Evolutionary conservation across 192 early-diverging fungal genomes (phyloP), one percentile per base, ranked within the genome.

Genomic region (Spizellomyces punctatus): DNA sequence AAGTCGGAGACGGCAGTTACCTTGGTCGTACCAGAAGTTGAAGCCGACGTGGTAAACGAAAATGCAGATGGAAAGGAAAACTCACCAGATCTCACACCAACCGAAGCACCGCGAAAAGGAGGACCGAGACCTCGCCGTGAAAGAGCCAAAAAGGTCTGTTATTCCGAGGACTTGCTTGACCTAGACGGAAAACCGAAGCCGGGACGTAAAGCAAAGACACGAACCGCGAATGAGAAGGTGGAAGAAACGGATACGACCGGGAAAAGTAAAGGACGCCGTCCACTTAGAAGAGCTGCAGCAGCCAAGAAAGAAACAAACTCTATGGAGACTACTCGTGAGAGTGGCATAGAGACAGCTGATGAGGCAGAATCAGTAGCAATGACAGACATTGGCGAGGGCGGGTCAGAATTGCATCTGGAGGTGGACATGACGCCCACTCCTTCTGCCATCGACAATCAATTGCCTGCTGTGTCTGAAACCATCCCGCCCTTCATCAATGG

Each of bases 161-260:
- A 73, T 73, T 57, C 72, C 7, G 72, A 73, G 58, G 64, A 73
- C 45, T 19, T 21, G 14, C 19, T 73, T 10, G 72, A 73, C 50
- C 52, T 66, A 19, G 72, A 73, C 50, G 72, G 72, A 14, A 73
- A 73, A 44, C 72, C 72, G 5, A 55, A 48, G 6, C 48, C 58
- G 41, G 16, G 43, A 41, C 59, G 54, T 14, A 42, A 61, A 9
- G 16, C 16, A 41, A 42, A 41, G 36, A 27, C 5, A 17, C 22
- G 14, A 61, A 41, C 59, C 6, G 14, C 22, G 36, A 19, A 61
- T 17, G n/a, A 54, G 14, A 41, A 27, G 9, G 6, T 41, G 36
- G 59, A 61, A 41, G 59, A 41, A 42, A 27, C 5, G 14, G 54
- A n/a, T 19, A 19, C 54, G 54, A 56, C 22, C 54, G 42, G 59